Evolutionary conservation across 2,329 filamentous ascomycete genomes (phyloP).

Genomic region (Trichoderma polysporum): DNA sequence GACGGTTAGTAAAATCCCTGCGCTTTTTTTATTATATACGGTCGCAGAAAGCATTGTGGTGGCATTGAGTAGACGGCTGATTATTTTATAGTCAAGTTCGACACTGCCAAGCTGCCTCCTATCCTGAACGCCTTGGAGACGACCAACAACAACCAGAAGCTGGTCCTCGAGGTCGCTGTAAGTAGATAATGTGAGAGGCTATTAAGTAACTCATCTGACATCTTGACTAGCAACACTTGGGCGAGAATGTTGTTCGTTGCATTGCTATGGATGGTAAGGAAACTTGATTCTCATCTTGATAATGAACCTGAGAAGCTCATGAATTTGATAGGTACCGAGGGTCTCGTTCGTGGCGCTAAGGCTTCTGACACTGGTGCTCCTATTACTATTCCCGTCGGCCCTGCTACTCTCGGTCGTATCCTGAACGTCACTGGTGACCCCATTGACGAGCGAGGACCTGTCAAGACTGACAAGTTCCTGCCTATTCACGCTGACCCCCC

Average conservation of each 20-base stretch:
- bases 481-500: slow-evolving; percentile 96
- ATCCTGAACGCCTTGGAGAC: slow-evolving; percentile 98
- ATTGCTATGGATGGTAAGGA: slow-evolving; percentile 99
- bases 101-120: slow-evolving; percentile 84
- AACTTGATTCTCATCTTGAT: slow-evolving; percentile 19
- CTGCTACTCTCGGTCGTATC: slow-evolving; percentile 94
- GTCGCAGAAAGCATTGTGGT: background rate
- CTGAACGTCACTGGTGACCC: slow-evolving; percentile 99
- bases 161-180: slow-evolving; percentile 96
- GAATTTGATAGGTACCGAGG: slow-evolving; percentile 80
- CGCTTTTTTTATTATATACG: slow-evolving; percentile 9
- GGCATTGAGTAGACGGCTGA: slow-evolving; percentile 26
- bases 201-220: slow-evolving; percentile 38
- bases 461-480: slow-evolving; percentile 84
- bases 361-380: slow-evolving; percentile 87
- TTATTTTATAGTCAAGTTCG: slow-evolving; percentile 81
- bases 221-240: slow-evolving; percentile 84
- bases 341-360: slow-evolving; percentile 90
- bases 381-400: slow-evolving; percentile 95
- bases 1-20: slow-evolving; percentile 68
- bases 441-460: slow-evolving; percentile 98
- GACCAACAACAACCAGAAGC: slow-evolving; percentile 87
- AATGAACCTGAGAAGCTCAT: background rate
- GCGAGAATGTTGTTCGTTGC: slow-evolving; percentile 97
- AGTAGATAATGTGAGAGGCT: slow-evolving; percentile 30